phyloP scores from a whole-genome alignment of 352 stramenopile species.

The Globisporangium rhizosaccharum region DNA sequence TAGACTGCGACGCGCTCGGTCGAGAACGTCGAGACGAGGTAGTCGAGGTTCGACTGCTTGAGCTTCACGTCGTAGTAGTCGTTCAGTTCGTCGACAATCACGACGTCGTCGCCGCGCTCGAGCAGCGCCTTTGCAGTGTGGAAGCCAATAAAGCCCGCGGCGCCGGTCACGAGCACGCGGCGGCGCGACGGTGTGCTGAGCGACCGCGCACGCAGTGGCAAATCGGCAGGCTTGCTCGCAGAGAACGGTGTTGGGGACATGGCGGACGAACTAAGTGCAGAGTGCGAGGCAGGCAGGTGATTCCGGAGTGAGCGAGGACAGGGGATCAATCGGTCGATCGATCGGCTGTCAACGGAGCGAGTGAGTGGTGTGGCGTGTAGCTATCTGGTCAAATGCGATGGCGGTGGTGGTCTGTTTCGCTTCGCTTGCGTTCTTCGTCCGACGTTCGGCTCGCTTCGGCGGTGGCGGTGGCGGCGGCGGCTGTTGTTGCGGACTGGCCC shows the following conservation, averaged over 20 bases:
- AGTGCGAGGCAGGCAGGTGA: no score
- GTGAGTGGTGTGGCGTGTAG: no score
- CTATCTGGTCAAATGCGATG: not conserved
- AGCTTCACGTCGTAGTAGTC: slow-evolving; percentile 98
- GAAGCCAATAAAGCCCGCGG: slow-evolving; percentile 96
- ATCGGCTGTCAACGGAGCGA: no score
- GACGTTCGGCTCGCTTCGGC: slow-evolving; percentile 4
- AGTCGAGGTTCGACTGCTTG: slow-evolving; percentile 94
- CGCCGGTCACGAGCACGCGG: slow-evolving; percentile 87
- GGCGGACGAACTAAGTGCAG: no score
- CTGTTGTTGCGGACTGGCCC: no score
- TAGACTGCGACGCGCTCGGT: slow-evolving; percentile 65
- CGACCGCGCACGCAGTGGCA: slow-evolving; percentile 6
- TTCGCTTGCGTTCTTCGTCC: slow-evolving; percentile 5
- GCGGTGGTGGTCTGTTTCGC: not conserved
- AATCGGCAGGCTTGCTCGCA: slow-evolving; percentile 12
- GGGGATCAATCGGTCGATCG: no score
- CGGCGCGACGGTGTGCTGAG: slow-evolving; percentile 4
- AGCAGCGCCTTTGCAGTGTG: slow-evolving; percentile 91
- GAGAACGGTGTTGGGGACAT: slow-evolving; percentile 25
- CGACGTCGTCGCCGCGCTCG: slow-evolving; percentile 86
- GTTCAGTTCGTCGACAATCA: slow-evolving; percentile 98
- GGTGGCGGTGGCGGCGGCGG: not conserved
- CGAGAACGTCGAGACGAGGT: slow-evolving; percentile 56
- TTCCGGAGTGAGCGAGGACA: no score